phyloP scores from a whole-genome alignment of 2,329 filamentous ascomycete genomes.

The Macrophomina tecta region DNA sequence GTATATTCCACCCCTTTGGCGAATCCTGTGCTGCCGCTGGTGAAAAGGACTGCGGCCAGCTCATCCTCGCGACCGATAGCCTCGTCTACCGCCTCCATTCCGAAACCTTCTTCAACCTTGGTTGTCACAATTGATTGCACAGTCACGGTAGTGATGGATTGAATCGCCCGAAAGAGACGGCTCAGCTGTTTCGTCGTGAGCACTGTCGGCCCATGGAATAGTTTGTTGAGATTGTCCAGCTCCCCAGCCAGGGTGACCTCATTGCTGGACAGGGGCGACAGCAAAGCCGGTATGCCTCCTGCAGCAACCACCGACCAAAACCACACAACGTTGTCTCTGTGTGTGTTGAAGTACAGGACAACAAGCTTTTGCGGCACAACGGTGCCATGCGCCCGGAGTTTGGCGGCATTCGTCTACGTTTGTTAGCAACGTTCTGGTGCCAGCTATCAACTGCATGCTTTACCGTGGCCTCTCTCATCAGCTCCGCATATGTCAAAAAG shows the following conservation, averaged over 20 bases:
- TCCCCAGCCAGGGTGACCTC: slow-evolving; percentile 16
- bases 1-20: slow-evolving; percentile 57
- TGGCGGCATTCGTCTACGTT: slow-evolving; percentile 18
- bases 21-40: slow-evolving; percentile 55
- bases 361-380: slow-evolving; percentile 1
- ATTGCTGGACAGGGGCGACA: slow-evolving; percentile 26
- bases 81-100: slow-evolving; percentile 5
- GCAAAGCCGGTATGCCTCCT: slow-evolving; percentile 21
- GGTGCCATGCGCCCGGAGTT: slow-evolving; percentile 6
- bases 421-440: not conserved
- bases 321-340: slow-evolving; percentile 25
- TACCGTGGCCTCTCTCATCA: slow-evolving; percentile 22
- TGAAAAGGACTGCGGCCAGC: slow-evolving; percentile 19
- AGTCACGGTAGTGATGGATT: not conserved
- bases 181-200: slow-evolving; percentile 24
- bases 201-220: slow-evolving; percentile 17
- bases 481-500: slow-evolving; percentile 19
- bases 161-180: not conserved
- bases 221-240: slow-evolving; percentile 26
- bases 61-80: slow-evolving; percentile 5
- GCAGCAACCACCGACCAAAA: slow-evolving; percentile 25
- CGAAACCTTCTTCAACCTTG: slow-evolving; percentile 18
- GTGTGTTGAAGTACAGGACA: slow-evolving; percentile 26
- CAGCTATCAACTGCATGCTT: not conserved
- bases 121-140: not conserved